Percentiles rank a stretch among this genome's conserved stretches.
Conservation (phyloP, 352 stramenopile genomes). For the Saprolegnia diclina region DNA sequence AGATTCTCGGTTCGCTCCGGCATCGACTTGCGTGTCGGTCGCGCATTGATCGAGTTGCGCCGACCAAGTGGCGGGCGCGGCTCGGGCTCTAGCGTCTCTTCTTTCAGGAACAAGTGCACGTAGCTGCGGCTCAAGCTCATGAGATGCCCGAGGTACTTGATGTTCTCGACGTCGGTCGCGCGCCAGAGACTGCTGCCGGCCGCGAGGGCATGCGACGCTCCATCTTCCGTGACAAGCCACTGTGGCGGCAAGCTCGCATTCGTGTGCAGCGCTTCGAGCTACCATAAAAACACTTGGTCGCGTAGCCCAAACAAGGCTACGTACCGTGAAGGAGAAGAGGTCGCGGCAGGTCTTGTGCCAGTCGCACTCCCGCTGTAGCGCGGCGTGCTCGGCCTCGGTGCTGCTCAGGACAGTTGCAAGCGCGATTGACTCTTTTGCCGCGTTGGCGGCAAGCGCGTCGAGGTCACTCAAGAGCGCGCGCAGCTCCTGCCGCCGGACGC, state of each 20-base stretch:
- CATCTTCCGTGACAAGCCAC: conserved; percentile 13
- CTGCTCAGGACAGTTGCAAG: conserved; percentile 6
- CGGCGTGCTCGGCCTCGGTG: conserved; percentile 8
- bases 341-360: conserved; percentile 2
- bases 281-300: neutral
- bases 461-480: neutral
- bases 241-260: neutral
- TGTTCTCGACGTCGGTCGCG: neutral
- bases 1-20: conserved; percentile 6
- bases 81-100: neutral
- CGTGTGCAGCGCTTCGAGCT: neutral
- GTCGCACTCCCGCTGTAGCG: conserved; percentile 11
- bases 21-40: conserved; percentile 1
- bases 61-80: neutral
- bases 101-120: conserved; percentile 4
- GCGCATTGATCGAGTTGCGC: neutral
- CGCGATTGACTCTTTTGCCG: conserved; percentile 13
- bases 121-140: conserved; percentile 11
- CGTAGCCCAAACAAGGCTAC: no score
- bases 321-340: conserved; percentile 13
- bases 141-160: conserved; percentile 15
- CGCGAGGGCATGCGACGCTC: neutral
- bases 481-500: conserved; percentile 6
- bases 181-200: conserved; percentile 9
- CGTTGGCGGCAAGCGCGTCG: neutral